A percentile compares a stretch with the other conserved stretches of the same genome.
phyloP scores from a whole-genome alignment of 345 rosid genomes.

The Acer negundo region DNA sequence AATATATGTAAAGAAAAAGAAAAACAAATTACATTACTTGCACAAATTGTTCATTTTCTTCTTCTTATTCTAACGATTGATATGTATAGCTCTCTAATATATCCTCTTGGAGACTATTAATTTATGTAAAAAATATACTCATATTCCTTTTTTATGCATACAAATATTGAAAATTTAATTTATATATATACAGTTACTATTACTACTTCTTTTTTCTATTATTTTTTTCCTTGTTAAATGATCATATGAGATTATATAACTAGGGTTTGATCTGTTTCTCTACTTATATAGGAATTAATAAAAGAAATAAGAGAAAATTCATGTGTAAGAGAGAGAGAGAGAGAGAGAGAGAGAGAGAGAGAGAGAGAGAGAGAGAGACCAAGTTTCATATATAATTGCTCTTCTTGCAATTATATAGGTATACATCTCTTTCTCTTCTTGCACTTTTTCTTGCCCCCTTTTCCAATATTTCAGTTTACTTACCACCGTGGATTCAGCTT shows the following conservation, averaged over 20 bases:
- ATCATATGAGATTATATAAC: background rate
- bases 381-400: background rate
- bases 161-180: too few relatives aligned
- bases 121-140: background rate
- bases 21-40: too few relatives aligned
- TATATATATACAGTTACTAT: background rate
- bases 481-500: slow-evolving; percentile 4
- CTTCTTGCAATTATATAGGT: too few relatives aligned
- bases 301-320: background rate
- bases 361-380: background rate
- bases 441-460: background rate
- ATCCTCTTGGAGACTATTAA: background rate
- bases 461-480: background rate
- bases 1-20: too few relatives aligned
- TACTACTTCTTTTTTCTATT: background rate
- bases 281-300: background rate
- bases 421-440: background rate
- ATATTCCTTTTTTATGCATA: background rate
- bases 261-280: slow-evolving; percentile 4
- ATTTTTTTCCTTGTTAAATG: background rate
- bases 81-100: background rate
- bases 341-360: background rate
- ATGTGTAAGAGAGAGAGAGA: background rate
- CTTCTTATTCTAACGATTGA: too few relatives aligned
- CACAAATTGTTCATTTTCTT: background rate